These are phyloP conservation scores for Aspergillus sp. DNA, from an alignment of 2,329 filamentous ascomycete species.

Conservation along the genomic window DNA sequence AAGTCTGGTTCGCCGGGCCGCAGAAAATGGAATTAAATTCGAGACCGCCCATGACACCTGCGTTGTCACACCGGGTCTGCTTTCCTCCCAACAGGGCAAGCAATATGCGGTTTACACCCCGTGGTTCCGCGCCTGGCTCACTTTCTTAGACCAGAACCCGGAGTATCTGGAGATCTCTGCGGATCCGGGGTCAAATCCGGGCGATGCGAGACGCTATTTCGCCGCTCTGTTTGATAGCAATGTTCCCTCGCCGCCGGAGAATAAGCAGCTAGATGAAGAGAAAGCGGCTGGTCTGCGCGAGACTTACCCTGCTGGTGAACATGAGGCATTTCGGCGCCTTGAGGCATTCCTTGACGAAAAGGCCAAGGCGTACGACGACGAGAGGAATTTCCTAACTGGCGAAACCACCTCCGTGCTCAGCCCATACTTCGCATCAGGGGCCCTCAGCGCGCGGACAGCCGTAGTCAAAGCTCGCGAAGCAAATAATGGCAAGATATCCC, in stretches of 20 bases:
- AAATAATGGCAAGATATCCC: conserved; percentile 65
- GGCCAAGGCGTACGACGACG: conserved; percentile 61
- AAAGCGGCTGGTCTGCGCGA: conserved; percentile 58
- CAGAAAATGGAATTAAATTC: conserved; percentile 66
- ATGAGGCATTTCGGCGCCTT: conserved; percentile 66
- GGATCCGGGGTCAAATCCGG: conserved; percentile 57
- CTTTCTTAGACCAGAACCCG: conserved; percentile 68
- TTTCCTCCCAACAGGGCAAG: conserved; percentile 67
- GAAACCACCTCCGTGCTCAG: conserved; percentile 68
- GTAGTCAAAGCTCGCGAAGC: conserved; percentile 62
- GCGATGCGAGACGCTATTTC: conserved; percentile 49
- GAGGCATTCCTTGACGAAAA: conserved; percentile 67
- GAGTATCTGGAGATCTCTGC: conserved; percentile 65
- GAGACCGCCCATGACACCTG: conserved; percentile 79
- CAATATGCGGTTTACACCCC: conserved; percentile 84
- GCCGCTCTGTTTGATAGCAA: conserved; percentile 57
- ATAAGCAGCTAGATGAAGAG: conserved; percentile 60
- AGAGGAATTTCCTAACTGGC: conserved; percentile 65
- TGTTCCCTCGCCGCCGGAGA: conserved; percentile 63
- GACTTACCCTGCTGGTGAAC: conserved; percentile 74
- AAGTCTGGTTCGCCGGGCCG: conserved; percentile 59
- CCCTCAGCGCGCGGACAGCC: conserved; percentile 66
- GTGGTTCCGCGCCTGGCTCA: conserved; percentile 77
- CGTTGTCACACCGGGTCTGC: conserved; percentile 70
- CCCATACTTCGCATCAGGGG: conserved; percentile 70